A percentile compares a stretch with the other conserved stretches of the same genome.
Evolutionary conservation across 495 filamentous ascomycete species (phyloP).

Genomic region (Penicillium coffeae): DNA sequence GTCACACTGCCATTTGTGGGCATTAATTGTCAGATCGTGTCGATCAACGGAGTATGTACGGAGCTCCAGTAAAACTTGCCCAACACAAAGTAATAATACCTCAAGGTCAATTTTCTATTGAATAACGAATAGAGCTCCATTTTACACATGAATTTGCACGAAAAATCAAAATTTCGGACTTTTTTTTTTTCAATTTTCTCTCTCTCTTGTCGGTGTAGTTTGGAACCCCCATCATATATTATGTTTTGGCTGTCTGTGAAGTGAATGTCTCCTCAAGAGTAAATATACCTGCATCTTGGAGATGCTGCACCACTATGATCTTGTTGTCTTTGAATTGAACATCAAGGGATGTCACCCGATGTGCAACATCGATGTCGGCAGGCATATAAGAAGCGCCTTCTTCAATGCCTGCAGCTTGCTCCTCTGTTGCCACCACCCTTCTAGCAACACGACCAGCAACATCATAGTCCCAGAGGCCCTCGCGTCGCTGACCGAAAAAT

Average conservation of each 20-base stretch:
- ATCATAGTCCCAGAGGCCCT: slow-evolving; percentile 59
- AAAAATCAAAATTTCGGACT: too few species aligned
- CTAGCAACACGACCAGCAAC: slow-evolving; percentile 48
- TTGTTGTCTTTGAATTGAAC: slow-evolving; percentile 1
- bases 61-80: background rate
- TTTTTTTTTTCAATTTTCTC: too few species aligned
- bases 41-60: too few species aligned
- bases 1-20: too few species aligned
- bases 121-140: too few species aligned
- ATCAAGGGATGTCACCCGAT: slow-evolving; percentile 10
- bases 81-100: too few species aligned
- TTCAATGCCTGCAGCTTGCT: slow-evolving; percentile 25
- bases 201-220: too few species aligned
- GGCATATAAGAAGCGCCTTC: slow-evolving; percentile 6
- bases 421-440: slow-evolving; percentile 52
- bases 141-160: too few species aligned
- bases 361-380: slow-evolving; percentile 5
- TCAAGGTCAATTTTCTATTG: too few species aligned
- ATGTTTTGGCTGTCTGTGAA: background rate
- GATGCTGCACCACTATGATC: background rate
- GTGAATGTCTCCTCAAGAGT: background rate
- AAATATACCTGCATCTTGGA: background rate
- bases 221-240: too few species aligned
- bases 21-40: too few species aligned
- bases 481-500: slow-evolving; percentile 27